A percentile compares a stretch with the other conserved stretches of the same genome.
Conservation (phyloP, 345 rosid genomes). For the Lepidium africanum region DNA sequence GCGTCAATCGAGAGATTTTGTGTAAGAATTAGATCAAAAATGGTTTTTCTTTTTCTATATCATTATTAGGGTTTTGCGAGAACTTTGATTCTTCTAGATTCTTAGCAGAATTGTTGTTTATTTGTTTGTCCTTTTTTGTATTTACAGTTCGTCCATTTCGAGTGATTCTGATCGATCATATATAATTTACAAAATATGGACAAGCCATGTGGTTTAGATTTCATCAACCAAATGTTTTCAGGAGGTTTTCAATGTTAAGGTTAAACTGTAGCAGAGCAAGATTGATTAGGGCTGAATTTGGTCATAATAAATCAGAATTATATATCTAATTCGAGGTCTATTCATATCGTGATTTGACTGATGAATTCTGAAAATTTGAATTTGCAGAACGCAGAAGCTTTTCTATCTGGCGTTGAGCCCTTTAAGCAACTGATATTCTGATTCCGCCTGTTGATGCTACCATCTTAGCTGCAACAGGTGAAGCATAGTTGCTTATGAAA, state of each 20-base stretch:
- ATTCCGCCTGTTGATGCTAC: conserved; percentile 64
- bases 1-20: background rate
- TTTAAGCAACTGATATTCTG: conserved; percentile 67
- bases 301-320: background rate
- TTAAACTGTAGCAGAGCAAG: background rate
- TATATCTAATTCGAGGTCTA: no score
- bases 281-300: background rate
- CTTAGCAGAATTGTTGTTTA: background rate
- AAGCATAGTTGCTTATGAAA: background rate
- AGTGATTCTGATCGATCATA: background rate
- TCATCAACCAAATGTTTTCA: conserved; percentile 86
- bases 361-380: background rate
- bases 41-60: background rate
- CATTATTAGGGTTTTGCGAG: background rate
- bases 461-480: conserved; percentile 75
- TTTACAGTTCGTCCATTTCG: background rate
- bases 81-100: background rate
- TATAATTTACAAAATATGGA: conserved; percentile 36
- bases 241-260: conserved; percentile 33
- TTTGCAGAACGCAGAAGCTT: conserved; percentile 48
- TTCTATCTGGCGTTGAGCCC: conserved; percentile 42
- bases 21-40: background rate
- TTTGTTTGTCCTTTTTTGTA: background rate
- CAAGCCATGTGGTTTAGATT: conserved; percentile 60
- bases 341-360: background rate